Evolutionary conservation across 805 yeast genomes (phyloP).

Genomic region (Kregervanrija fluxuum): DNA sequence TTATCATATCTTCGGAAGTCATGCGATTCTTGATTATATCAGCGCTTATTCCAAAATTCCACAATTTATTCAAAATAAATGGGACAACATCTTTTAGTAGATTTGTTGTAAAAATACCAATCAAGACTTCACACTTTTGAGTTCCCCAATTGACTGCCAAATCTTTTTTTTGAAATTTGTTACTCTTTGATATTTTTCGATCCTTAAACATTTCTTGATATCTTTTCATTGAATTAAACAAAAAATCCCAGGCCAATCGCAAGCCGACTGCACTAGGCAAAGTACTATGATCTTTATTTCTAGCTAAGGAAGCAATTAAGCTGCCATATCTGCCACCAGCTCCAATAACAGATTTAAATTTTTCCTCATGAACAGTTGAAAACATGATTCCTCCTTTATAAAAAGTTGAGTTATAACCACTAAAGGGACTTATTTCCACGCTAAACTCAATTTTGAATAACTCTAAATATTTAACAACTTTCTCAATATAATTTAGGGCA

Average conservation of each 20-base stretch:
- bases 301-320: conserved; percentile 58
- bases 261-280: conserved; percentile 76
- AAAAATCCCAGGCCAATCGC: conserved; percentile 67
- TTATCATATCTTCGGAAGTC: conserved; percentile 56
- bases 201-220: conserved; percentile 32
- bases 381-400: conserved; percentile 83
- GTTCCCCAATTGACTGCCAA: conserved; percentile 35
- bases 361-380: conserved; percentile 69
- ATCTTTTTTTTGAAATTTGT: conserved; percentile 30
- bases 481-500: conserved; percentile 52
- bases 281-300: conserved; percentile 28
- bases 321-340: conserved; percentile 94
- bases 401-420: conserved; percentile 75
- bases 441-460: conserved; percentile 45
- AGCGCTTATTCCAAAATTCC: conserved; percentile 76
- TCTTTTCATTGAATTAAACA: conserved; percentile 44
- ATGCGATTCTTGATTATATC: conserved; percentile 48
- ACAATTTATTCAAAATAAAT: conserved; percentile 53
- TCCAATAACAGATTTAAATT: conserved; percentile 48
- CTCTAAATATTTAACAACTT: conserved; percentile 47
- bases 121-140: conserved; percentile 72
- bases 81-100: conserved; percentile 55
- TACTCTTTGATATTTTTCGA: conserved; percentile 13
- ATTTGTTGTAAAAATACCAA: conserved; percentile 58
- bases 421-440: conserved; percentile 68